Percentiles rank a stretch among this genome's conserved stretches.
phyloP scores from a whole-genome alignment of 306 rosid genomes.

The Fragaria ananassa region DNA sequence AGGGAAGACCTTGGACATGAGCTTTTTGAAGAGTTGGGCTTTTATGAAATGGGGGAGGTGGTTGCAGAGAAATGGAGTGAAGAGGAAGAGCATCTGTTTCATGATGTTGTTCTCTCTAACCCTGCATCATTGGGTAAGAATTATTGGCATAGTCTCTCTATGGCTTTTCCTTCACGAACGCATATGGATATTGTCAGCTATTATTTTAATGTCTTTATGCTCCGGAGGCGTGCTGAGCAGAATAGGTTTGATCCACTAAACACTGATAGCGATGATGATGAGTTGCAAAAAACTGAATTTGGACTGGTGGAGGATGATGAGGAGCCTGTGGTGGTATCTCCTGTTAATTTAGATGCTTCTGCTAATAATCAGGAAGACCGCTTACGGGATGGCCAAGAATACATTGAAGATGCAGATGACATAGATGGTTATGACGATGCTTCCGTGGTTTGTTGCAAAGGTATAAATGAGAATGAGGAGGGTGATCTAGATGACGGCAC shows the following conservation, averaged over 20 bases:
- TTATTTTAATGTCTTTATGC: conserved; percentile 39
- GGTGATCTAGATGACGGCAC: conserved; percentile 31
- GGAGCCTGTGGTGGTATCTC: conserved; percentile 33
- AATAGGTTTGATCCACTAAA: conserved; percentile 31
- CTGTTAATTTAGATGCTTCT: conserved; percentile 17
- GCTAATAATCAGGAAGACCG: conserved; percentile 20
- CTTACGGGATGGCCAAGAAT: conserved; percentile 17
- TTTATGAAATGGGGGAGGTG: conserved; percentile 42
- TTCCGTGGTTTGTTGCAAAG: conserved; percentile 6
- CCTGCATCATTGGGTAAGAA: conserved; percentile 34
- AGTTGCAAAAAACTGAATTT: conserved; percentile 30
- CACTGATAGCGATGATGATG: conserved; percentile 40
- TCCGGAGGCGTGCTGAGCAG: conserved; percentile 34
- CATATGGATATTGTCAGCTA: conserved; percentile 36
- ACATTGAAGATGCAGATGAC: conserved; percentile 28
- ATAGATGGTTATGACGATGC: conserved; percentile 6
- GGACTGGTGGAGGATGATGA: conserved; percentile 15
- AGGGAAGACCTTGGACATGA: conserved; percentile 27
- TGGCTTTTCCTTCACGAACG: conserved; percentile 29
- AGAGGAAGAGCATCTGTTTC: conserved; percentile 36
- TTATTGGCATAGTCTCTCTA: conserved; percentile 29
- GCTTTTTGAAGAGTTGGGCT: conserved; percentile 31
- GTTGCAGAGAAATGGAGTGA: conserved; percentile 27
- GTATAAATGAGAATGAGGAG: conserved; percentile 23
- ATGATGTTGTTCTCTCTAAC: conserved; percentile 29